phyloP scores from a whole-genome alignment of 2,329 filamentous ascomycete genomes.

The Hymenoscyphus repandus region DNA sequence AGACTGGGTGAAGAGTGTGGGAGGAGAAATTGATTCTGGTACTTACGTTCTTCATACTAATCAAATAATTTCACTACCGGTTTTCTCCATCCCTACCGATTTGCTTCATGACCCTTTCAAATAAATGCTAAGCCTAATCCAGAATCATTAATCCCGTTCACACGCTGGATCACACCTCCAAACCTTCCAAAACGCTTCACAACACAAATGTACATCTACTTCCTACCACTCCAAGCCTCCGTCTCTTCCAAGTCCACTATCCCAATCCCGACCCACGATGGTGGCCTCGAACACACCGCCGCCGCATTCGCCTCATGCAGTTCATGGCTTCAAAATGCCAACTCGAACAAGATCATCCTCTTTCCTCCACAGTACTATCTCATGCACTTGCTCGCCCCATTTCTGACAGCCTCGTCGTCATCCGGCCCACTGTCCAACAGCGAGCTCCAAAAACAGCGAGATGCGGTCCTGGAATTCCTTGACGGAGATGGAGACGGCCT shows the following conservation, averaged over 20 bases:
- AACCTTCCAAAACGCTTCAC: conserved; percentile 73
- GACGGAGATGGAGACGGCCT: conserved; percentile 36
- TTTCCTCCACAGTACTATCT: conserved; percentile 89
- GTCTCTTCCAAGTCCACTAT: conserved; percentile 28
- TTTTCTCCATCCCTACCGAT: background rate
- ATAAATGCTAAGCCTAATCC: background rate
- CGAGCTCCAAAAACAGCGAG: conserved; percentile 43
- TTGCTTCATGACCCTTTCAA: background rate
- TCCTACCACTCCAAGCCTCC: conserved; percentile 55
- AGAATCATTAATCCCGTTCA: conserved; percentile 74
- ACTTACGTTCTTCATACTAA: conserved; percentile 19
- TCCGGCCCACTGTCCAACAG: conserved; percentile 20
- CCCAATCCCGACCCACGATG: conserved; percentile 62
- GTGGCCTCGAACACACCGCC: conserved; percentile 60
- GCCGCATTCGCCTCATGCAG: conserved; percentile 69
- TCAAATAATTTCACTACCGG: background rate
- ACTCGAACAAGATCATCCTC: conserved; percentile 65
- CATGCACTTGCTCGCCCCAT: conserved; percentile 51
- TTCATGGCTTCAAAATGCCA: conserved; percentile 63
- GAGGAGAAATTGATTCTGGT: conserved; percentile 62
- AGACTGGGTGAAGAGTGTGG: conserved; percentile 55
- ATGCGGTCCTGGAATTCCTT: conserved; percentile 50
- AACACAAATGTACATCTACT: conserved; percentile 96
- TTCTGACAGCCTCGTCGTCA: conserved; percentile 36
- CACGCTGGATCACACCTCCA: conserved; percentile 82